phyloP scores from a whole-genome alignment of 1,139 yeast species.

The Taphrina pruni region DNA sequence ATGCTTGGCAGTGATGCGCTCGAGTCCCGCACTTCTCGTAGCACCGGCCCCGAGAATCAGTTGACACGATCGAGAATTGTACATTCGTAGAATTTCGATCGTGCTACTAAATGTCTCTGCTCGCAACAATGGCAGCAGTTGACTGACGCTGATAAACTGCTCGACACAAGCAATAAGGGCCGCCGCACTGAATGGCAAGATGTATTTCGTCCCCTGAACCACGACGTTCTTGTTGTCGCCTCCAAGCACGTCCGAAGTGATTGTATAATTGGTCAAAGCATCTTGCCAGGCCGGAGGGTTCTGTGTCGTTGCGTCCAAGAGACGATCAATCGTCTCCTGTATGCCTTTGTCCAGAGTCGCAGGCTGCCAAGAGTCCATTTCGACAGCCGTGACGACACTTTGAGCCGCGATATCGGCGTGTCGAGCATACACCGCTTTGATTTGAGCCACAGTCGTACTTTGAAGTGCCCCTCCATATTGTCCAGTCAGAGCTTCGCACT shows the following conservation, averaged over 20 bases:
- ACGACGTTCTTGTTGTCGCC: conserved; percentile 5
- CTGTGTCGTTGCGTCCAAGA: conserved; percentile 60
- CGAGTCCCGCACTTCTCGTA: conserved; percentile 73
- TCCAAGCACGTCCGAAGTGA: conserved; percentile 6
- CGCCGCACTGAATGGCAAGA: conserved; percentile 29
- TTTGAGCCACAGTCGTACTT: conserved; percentile 59
- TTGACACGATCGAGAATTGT: conserved; percentile 65
- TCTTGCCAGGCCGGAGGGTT: conserved; percentile 62
- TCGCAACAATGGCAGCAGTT: conserved; percentile 55
- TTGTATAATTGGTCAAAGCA: conserved; percentile 28
- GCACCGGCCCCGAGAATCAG: conserved; percentile 80
- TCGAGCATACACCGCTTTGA: conserved; percentile 61
- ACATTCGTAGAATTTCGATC: conserved; percentile 60
- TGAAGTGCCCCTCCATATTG: conserved; percentile 67
- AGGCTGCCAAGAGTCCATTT: conserved; percentile 72
- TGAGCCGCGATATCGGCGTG: conserved; percentile 60
- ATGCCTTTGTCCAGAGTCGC: conserved; percentile 58
- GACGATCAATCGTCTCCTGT: conserved; percentile 60
- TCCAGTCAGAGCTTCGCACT: conserved; percentile 85
- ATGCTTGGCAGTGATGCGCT: conserved; percentile 77
- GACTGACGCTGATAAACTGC: conserved; percentile 55
- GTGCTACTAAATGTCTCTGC: conserved; percentile 54
- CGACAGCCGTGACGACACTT: conserved; percentile 59
- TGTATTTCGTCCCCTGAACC: conserved; percentile 12
- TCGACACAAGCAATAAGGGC: conserved; percentile 49